A percentile compares a stretch with the other conserved stretches of the same genome.
phyloP scores from a whole-genome alignment of 345 rosid species.

The Eucalyptus polyanthemos region DNA sequence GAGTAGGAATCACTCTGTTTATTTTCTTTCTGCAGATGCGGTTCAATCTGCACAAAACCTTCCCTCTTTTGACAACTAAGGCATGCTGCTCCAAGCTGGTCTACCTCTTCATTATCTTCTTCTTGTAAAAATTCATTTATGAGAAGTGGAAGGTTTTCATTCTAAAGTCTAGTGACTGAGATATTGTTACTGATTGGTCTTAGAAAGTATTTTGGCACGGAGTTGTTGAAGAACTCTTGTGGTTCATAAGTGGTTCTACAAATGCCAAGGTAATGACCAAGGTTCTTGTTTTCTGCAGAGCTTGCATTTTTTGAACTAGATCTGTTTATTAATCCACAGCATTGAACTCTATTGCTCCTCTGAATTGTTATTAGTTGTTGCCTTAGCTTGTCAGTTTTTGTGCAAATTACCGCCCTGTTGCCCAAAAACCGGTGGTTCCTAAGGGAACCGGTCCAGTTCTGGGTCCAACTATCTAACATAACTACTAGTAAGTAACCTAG shows the following conservation, averaged over 20 bases:
- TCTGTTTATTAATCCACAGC: not conserved
- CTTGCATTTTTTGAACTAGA: not conserved
- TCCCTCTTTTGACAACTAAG: slow-evolving; percentile 88
- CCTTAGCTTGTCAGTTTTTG: not conserved
- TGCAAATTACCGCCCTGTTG: no score
- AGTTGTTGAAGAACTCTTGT: slow-evolving; percentile 93
- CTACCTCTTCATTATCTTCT: not conserved
- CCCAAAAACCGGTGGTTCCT: no score
- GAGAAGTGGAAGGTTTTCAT: not conserved
- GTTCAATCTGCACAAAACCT: slow-evolving; percentile 70
- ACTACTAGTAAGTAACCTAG: no score
- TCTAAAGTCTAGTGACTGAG: not conserved
- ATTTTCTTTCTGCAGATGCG: slow-evolving; percentile 38
- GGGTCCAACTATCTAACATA: no score
- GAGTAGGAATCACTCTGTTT: not conserved
- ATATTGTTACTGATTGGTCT: slow-evolving; percentile 7
- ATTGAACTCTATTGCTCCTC: not conserved
- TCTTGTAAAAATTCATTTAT: not conserved
- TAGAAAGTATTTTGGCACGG: slow-evolving; percentile 99
- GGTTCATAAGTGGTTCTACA: slow-evolving; percentile 98
- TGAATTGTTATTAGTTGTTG: not conserved
- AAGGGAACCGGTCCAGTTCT: no score
- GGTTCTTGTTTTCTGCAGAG: not conserved
- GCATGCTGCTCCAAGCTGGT: slow-evolving; percentile 5
- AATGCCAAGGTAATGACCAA: slow-evolving; percentile 59